Conservation (phyloP, 495 filamentous ascomycete species). For the Penicillium bialowiezense region DNA sequence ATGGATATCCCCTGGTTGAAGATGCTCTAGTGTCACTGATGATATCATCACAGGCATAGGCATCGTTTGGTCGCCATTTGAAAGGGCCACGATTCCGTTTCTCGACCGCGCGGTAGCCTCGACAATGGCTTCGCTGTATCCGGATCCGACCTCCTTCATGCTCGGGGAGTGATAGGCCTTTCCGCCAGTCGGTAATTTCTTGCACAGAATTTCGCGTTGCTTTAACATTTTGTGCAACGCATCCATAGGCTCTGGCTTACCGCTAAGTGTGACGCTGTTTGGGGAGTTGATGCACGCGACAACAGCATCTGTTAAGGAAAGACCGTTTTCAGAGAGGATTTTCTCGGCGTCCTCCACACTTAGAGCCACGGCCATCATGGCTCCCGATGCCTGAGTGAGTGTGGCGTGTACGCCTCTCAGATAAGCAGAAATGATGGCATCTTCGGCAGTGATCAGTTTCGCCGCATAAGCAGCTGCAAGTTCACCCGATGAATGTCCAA, state of each 20-base stretch:
- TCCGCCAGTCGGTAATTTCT: background rate
- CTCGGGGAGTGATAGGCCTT: background rate
- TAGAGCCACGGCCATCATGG: background rate
- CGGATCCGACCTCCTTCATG: background rate
- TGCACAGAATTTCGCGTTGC: background rate
- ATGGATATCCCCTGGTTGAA: background rate
- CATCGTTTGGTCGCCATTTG: background rate
- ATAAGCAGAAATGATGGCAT: slow-evolving; percentile 29
- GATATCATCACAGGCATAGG: background rate
- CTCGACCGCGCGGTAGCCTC: background rate
- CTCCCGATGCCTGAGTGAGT: background rate
- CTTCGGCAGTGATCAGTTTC: slow-evolving; percentile 9
- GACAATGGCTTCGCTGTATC: background rate
- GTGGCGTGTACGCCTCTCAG: slow-evolving; percentile 20
- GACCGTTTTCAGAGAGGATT: background rate
- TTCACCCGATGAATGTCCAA: slow-evolving; percentile 38
- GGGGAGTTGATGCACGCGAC: background rate
- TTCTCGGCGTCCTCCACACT: background rate
- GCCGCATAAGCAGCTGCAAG: slow-evolving; percentile 34
- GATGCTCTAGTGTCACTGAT: background rate
- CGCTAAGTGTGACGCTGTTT: background rate
- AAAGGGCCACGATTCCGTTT: background rate
- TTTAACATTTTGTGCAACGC: background rate
- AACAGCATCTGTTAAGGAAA: background rate
- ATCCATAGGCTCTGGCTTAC: background rate